phyloP scores from a whole-genome alignment of 495 filamentous ascomycete species.

The Collariella sp. region DNA sequence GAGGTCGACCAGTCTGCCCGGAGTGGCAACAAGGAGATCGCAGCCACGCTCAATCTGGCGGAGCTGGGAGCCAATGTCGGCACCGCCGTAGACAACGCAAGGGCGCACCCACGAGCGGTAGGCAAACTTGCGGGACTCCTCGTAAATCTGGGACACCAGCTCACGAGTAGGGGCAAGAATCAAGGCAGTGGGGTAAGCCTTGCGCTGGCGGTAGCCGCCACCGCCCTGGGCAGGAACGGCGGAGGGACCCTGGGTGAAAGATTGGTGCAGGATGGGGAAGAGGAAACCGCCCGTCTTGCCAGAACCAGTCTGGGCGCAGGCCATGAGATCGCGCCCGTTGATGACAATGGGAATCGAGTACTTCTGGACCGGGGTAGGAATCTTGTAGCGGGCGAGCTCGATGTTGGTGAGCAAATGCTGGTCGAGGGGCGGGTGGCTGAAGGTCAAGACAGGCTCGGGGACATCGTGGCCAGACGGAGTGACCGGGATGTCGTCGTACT shows the following conservation, averaged over 20 bases:
- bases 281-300: constrained; percentile 99
- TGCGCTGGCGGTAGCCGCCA: constrained; percentile 77
- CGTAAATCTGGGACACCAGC: constrained; percentile 95
- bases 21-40: constrained; percentile 93
- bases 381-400: constrained; percentile 82
- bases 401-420: constrained; percentile 88
- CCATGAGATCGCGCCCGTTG: constrained; percentile 94
- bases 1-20: constrained; percentile 92
- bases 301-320: constrained; percentile 96
- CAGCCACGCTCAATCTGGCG: constrained; percentile 96
- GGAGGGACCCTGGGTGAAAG: constrained; percentile 80
- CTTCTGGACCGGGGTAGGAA: constrained; percentile 93
- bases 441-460: constrained; percentile 80
- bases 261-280: constrained; percentile 95
- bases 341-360: constrained; percentile 98
- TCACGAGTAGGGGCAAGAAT: constrained; percentile 96
- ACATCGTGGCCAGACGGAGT: constrained; percentile 92
- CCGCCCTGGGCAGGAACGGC: constrained; percentile 52
- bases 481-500: constrained; percentile 98
- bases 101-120: constrained; percentile 98
- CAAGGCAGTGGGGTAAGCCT: constrained; percentile 91
- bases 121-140: constrained; percentile 94
- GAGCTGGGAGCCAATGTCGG: constrained; percentile 93
- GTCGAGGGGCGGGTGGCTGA: constrained; percentile 91
- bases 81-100: constrained; percentile 98